A percentile compares a stretch with the other conserved stretches of the same genome.
Conservation (phyloP, 2,329 filamentous ascomycete species). For the Dryadomyces quercivorus region DNA sequence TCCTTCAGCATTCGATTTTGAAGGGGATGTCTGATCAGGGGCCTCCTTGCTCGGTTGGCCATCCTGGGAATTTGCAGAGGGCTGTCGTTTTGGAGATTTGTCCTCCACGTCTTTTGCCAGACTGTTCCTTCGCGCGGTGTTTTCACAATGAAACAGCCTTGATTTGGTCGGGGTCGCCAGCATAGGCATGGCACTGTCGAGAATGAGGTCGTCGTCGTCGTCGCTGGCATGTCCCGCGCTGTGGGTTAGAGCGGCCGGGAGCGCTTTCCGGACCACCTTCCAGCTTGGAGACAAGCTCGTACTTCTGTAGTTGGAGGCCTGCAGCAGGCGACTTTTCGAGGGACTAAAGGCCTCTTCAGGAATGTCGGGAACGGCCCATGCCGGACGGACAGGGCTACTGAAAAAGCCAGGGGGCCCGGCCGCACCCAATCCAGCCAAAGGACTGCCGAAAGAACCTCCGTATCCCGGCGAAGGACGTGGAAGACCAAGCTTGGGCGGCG, state of each 20-base stretch:
- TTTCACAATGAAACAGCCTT: not conserved
- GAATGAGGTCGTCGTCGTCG: conserved; percentile 20
- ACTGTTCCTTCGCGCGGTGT: too few species aligned
- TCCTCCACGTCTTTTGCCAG: too few species aligned
- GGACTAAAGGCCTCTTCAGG: conserved; percentile 11
- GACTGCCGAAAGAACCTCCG: not conserved
- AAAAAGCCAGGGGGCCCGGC: conserved; percentile 9
- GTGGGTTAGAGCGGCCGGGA: conserved; percentile 1
- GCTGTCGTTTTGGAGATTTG: too few species aligned
- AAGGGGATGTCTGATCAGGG: too few species aligned
- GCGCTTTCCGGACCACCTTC: conserved; percentile 7
- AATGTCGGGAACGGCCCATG: conserved; percentile 26
- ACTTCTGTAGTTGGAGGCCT: too few species aligned
- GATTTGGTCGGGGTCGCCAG: not conserved
- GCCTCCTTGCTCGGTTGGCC: too few species aligned
- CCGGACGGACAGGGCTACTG: conserved; percentile 19
- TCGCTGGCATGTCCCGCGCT: conserved; percentile 7
- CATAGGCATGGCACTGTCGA: conserved; percentile 4
- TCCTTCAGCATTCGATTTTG: too few species aligned
- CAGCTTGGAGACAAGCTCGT: not conserved
- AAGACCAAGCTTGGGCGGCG: conserved; percentile 6
- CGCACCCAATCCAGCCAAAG: not conserved
- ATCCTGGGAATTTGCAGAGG: too few species aligned
- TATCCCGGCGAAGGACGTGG: not conserved
- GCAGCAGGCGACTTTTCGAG: not conserved